These are phyloP conservation scores for Podila clonocystis DNA, from an alignment of 192 early-diverging fungal species.

Conservation along the genomic window DNA sequence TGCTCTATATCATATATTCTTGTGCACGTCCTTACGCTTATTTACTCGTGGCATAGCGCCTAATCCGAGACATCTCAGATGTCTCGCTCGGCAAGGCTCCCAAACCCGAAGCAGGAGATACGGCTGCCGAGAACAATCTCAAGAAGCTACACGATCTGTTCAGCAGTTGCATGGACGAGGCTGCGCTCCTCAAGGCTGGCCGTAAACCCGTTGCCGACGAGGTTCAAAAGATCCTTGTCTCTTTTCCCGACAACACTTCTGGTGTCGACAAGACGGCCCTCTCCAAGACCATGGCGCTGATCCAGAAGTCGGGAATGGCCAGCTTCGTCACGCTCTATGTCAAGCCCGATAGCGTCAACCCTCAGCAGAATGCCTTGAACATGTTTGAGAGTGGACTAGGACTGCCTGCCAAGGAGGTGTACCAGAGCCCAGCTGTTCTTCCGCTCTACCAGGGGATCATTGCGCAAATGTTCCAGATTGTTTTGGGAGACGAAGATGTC, in stretches of 20 bases:
- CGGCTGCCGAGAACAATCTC: conserved; percentile 56
- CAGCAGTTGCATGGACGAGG: conserved; percentile 59
- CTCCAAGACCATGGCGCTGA: conserved; percentile 16
- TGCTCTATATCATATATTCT: conserved; percentile 8
- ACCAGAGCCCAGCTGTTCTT: conserved; percentile 53
- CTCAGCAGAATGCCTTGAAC: conserved; percentile 57
- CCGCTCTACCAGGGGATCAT: conserved; percentile 52
- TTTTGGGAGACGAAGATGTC: conserved; percentile 26
- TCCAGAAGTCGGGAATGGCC: conserved; percentile 27
- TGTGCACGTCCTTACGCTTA: no score
- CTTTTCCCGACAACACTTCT: conserved; percentile 32
- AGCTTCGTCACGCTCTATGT: conserved; percentile 60
- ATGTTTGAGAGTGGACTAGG: conserved; percentile 59
- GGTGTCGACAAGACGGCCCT: background rate
- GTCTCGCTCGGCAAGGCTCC: background rate
- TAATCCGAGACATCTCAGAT: conserved; percentile 8
- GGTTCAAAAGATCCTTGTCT: conserved; percentile 21
- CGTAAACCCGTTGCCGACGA: conserved; percentile 48
- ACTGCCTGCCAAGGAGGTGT: conserved; percentile 72
- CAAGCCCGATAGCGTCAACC: conserved; percentile 61
- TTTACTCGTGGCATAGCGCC: background rate
- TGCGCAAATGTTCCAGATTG: conserved; percentile 42
- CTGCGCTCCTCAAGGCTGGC: conserved; percentile 36
- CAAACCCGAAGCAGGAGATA: background rate
- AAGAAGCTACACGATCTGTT: conserved; percentile 64